Percentiles rank a stretch among this genome's conserved stretches.
phyloP scores from a whole-genome alignment of 2,329 filamentous ascomycete genomes.

The Fusarium sp. region DNA sequence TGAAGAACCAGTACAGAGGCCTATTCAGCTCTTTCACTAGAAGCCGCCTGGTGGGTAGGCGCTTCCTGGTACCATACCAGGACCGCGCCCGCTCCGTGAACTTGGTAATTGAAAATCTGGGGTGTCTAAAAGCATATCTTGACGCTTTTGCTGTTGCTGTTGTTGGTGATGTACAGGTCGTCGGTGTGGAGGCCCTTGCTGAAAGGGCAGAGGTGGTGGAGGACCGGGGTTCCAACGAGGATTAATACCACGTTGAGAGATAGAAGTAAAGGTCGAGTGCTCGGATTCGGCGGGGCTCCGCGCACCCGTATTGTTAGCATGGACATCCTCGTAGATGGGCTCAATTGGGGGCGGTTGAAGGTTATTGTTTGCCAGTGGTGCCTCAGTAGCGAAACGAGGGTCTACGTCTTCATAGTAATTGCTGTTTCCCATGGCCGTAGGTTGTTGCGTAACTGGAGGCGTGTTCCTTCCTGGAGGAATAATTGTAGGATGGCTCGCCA shows the following conservation, averaged over 20 bases:
- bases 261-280: constrained; percentile 86
- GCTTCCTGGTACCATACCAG: constrained; percentile 64
- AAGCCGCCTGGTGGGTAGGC: constrained; percentile 60
- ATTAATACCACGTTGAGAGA: constrained; percentile 89
- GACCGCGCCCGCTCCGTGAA: constrained; percentile 50
- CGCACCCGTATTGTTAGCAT: constrained; percentile 61
- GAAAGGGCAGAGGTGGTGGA: constrained; percentile 57
- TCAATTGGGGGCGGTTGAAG: constrained; percentile 51
- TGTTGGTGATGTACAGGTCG: constrained; percentile 65
- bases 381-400: constrained; percentile 78
- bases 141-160: constrained; percentile 69
- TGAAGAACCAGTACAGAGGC: constrained; percentile 1
- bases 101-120: constrained; percentile 84
- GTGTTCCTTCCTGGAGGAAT: constrained; percentile 54
- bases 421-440: constrained; percentile 43
- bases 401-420: constrained; percentile 95
- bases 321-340: constrained; percentile 71
- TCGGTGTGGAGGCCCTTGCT: constrained; percentile 57
- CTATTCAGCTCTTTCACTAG: constrained; percentile 35
- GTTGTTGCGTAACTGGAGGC: constrained; percentile 47
- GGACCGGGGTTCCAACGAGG: constrained; percentile 81
- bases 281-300: constrained; percentile 83
- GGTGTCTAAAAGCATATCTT: constrained; percentile 83
- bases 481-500: constrained; percentile 49
- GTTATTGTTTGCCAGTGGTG: constrained; percentile 47